Percentiles rank a stretch among this genome's conserved stretches.
Evolutionary conservation across 1,284 basidiomycete species (phyloP).

Genomic region (Tausonia pullulans): DNA sequence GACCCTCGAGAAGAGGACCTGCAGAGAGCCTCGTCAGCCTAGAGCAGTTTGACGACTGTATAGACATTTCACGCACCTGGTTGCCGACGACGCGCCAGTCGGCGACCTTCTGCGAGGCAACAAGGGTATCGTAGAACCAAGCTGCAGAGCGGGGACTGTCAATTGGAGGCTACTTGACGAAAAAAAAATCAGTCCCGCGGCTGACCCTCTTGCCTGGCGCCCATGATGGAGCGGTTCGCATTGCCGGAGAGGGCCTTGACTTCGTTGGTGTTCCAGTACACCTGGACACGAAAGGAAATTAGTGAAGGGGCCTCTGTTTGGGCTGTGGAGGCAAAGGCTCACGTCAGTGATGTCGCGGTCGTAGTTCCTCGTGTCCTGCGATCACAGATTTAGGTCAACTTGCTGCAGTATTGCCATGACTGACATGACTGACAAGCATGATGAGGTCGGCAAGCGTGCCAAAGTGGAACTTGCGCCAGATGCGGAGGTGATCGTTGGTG

Average conservation of each 20-base stretch:
- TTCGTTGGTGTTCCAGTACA: constrained; percentile 46
- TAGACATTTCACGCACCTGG: constrained; percentile 36
- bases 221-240: constrained; percentile 47
- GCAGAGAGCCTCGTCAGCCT: constrained; percentile 42
- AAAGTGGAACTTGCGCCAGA: constrained; percentile 56
- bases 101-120: constrained; percentile 41
- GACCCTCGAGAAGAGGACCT: constrained; percentile 46
- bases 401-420: no score
- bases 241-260: constrained; percentile 41
- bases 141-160: no score
- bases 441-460: constrained; percentile 44
- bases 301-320: no score
- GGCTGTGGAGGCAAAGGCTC: background rate
- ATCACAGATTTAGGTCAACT: background rate
- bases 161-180: no score
- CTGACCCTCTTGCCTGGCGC: constrained; percentile 42
- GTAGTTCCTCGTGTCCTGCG: constrained; percentile 54
- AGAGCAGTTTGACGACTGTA: constrained; percentile 38
- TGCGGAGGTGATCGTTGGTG: constrained; percentile 49
- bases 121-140: no score
- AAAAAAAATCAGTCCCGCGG: no score
- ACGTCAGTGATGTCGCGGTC: constrained; percentile 54
- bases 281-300: background rate
- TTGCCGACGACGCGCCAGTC: constrained; percentile 40
- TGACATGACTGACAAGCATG: constrained; percentile 36